Evolutionary conservation across 768 basidiomycete species (phyloP).

Genomic region (Suillus paluster): DNA sequence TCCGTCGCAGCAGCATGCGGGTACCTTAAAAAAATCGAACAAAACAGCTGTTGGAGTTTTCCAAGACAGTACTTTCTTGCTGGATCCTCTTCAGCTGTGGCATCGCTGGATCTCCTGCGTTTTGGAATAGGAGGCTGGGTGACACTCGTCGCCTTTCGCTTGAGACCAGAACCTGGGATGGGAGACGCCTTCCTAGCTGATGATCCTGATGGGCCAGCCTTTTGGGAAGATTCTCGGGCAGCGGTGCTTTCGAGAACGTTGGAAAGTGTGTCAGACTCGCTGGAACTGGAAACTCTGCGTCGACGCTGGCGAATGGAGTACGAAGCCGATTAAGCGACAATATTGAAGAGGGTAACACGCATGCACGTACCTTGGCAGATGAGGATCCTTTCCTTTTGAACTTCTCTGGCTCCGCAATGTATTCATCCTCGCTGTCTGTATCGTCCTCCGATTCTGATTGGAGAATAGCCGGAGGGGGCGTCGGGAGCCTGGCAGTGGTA

Average conservation of each 20-base stretch:
- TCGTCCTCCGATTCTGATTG: constrained; percentile 54
- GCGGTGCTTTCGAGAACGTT: constrained; percentile 27
- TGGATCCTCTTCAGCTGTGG: constrained; percentile 63
- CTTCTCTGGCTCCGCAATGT: constrained; percentile 52
- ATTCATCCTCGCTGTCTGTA: constrained; percentile 71
- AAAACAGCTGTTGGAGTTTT: constrained; percentile 75
- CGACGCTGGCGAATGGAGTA: constrained; percentile 43
- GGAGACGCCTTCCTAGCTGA: constrained; percentile 28
- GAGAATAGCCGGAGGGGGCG: constrained; percentile 36
- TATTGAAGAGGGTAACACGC: constrained; percentile 14
- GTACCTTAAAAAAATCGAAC: constrained; percentile 72
- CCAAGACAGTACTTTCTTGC: constrained; percentile 79
- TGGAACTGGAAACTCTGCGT: constrained; percentile 43
- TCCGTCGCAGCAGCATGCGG: constrained; percentile 52
- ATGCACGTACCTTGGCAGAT: constrained; percentile 48
- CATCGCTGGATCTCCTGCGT: constrained; percentile 52
- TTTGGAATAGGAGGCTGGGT: constrained; percentile 44
- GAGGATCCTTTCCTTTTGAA: constrained; percentile 36
- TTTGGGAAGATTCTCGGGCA: constrained; percentile 18
- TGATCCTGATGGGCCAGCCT: constrained; percentile 18
- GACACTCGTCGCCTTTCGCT: constrained; percentile 57
- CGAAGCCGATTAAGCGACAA: constrained; percentile 17
- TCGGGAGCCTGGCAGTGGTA: constrained; percentile 17
- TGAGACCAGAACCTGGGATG: constrained; percentile 36
- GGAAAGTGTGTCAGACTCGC: constrained; percentile 47